These are phyloP conservation scores for Phalaenopsis hybrid DNA, from an alignment of 116 monocot genomes.

Conservation along the genomic window DNA sequence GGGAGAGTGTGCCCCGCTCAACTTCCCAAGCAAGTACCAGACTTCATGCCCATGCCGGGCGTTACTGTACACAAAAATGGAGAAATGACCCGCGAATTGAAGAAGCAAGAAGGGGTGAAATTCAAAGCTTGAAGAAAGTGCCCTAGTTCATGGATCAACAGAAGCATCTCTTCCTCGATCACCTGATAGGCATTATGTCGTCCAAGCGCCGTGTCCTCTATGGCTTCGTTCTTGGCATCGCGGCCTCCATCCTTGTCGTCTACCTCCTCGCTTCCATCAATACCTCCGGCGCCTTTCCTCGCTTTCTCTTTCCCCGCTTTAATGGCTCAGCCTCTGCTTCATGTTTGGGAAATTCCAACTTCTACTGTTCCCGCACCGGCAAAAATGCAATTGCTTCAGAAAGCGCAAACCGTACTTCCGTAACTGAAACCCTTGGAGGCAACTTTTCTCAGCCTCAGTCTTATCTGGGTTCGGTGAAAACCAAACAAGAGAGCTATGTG, in stretches of 20 bases:
- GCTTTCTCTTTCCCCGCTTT: background rate
- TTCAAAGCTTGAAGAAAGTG: too few species aligned
- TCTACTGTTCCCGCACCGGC: background rate
- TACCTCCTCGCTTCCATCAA: conserved; percentile 5
- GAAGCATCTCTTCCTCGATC: conserved; percentile 20
- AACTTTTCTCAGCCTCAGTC: background rate
- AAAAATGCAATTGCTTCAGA: background rate
- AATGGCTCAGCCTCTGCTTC: conserved; percentile 1
- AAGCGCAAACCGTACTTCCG: background rate
- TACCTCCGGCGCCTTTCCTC: background rate
- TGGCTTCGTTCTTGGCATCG: conserved; percentile 17
- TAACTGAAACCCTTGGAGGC: background rate
- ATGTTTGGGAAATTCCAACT: conserved; percentile 8
- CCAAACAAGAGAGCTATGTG: background rate
- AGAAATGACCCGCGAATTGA: too few species aligned
- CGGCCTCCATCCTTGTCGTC: conserved; percentile 26
- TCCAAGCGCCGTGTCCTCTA: conserved; percentile 9
- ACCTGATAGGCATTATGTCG: conserved; percentile 5
- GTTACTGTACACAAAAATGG: too few species aligned
- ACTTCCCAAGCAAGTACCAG: too few species aligned
- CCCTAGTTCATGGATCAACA: conserved; percentile 17
- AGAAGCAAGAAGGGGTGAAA: too few species aligned
- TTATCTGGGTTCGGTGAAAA: background rate
- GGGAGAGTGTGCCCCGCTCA: too few species aligned
- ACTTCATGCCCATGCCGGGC: too few species aligned